These are phyloP conservation scores for Mycena rebaudengoi DNA, from an alignment of 768 basidiomycete species.

Conservation along the genomic window DNA sequence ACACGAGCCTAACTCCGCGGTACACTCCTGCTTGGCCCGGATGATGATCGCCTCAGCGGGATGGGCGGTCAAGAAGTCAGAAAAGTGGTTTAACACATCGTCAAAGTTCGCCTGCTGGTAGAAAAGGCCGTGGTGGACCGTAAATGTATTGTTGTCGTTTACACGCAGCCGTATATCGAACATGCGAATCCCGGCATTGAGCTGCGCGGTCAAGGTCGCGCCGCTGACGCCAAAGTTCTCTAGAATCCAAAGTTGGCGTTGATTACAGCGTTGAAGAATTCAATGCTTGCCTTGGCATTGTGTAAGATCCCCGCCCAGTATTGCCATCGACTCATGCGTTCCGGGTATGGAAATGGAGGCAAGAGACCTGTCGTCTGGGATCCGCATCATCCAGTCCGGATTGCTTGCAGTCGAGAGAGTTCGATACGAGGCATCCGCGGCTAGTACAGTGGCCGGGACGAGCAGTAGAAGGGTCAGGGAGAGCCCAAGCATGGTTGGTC, in stretches of 20 bases:
- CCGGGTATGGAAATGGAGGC: constrained; percentile 24
- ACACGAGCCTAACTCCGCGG: constrained; percentile 20
- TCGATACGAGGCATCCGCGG: constrained; percentile 20
- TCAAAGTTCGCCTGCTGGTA: constrained; percentile 29
- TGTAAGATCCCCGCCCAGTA: constrained; percentile 22
- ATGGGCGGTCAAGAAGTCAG: constrained; percentile 21
- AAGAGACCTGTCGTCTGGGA: constrained; percentile 12
- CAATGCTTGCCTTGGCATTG: constrained; percentile 20
- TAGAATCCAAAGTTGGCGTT: neutral
- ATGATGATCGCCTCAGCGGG: constrained; percentile 15
- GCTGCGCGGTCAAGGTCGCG: constrained; percentile 18
- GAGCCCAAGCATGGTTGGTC: no score
- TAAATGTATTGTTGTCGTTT: constrained; percentile 15
- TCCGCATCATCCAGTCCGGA: constrained; percentile 22
- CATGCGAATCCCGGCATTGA: constrained; percentile 25
- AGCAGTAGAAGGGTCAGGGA: no score
- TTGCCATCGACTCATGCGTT: constrained; percentile 21
- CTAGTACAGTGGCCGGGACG: neutral
- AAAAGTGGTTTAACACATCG: constrained; percentile 21
- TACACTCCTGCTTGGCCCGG: constrained; percentile 24
- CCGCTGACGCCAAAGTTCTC: constrained; percentile 22
- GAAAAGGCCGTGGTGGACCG: constrained; percentile 22
- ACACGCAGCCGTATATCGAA: constrained; percentile 27
- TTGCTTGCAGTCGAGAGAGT: constrained; percentile 22
- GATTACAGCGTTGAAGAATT: neutral